Percentiles rank a stretch among this genome's conserved stretches.
phyloP scores from a whole-genome alignment of 2,329 filamentous ascomycete genomes.

The Aspergillus alliaceus region DNA sequence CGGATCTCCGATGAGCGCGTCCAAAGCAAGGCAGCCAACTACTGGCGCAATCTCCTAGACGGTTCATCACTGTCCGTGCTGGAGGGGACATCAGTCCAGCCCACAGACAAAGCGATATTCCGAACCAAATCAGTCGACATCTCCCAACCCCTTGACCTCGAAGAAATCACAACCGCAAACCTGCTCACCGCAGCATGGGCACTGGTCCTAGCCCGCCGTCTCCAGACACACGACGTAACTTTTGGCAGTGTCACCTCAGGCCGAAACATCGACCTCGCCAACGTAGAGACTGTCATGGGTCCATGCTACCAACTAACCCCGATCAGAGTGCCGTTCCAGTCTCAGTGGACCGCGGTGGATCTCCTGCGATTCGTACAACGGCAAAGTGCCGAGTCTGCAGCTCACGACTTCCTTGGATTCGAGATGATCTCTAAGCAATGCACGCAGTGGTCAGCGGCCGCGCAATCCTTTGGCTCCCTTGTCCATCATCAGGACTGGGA shows the following conservation, averaged over 20 bases:
- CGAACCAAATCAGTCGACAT: conserved; percentile 31
- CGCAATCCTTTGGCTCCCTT: conserved; percentile 55
- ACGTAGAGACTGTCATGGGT: conserved; percentile 57
- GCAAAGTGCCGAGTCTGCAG: conserved; percentile 54
- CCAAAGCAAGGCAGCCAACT: conserved; percentile 48
- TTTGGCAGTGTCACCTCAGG: conserved; percentile 66
- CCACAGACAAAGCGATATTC: conserved; percentile 26
- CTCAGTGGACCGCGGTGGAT: conserved; percentile 49
- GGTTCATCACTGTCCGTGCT: conserved; percentile 49
- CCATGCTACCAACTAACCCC: conserved; percentile 59
- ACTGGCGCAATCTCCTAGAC: conserved; percentile 54
- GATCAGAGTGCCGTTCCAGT: conserved; percentile 55
- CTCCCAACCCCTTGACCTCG: conserved; percentile 45
- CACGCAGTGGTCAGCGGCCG: conserved; percentile 44
- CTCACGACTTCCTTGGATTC: conserved; percentile 55
- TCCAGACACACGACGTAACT: conserved; percentile 53
- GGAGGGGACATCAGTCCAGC: conserved; percentile 13
- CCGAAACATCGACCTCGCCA: conserved; percentile 55
- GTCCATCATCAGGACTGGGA: conserved; percentile 60
- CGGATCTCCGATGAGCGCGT: conserved; percentile 28
- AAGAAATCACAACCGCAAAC: conserved; percentile 60
- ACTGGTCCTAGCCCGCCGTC: conserved; percentile 55
- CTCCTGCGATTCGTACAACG: conserved; percentile 52
- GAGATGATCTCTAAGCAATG: conserved; percentile 50
- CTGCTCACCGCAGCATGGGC: conserved; percentile 65